Conservation (phyloP, 1,284 basidiomycete species). For the Hypsizygus ulmarius region DNA sequence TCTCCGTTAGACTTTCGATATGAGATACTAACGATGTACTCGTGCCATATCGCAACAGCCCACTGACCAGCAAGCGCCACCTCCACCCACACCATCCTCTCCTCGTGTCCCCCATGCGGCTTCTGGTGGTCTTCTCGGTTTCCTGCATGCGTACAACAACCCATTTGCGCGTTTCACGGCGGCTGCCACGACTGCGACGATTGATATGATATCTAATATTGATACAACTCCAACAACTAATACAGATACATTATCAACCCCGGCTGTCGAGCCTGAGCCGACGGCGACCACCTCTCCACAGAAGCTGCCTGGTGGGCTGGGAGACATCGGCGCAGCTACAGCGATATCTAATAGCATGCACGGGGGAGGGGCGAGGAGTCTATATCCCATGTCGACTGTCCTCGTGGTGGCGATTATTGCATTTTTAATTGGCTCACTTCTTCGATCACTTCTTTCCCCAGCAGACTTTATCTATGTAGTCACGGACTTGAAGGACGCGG, state of each 20-base stretch:
- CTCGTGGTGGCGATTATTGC: constrained; percentile 83
- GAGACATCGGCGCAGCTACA: constrained; percentile 21
- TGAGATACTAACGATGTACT: constrained; percentile 1
- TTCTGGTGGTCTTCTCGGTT: constrained; percentile 37
- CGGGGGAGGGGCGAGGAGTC: constrained; percentile 12
- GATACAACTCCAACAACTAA: constrained; percentile 11
- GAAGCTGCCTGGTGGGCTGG: constrained; percentile 25
- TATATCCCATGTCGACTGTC: constrained; percentile 54
- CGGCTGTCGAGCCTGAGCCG: neutral
- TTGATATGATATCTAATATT: constrained; percentile 14
- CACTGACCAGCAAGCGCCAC: constrained; percentile 13
- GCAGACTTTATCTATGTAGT: constrained; percentile 90
- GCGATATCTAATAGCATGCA: constrained; percentile 5
- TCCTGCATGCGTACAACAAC: constrained; percentile 35
- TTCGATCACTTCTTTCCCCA: constrained; percentile 83
- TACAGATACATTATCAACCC: constrained; percentile 8
- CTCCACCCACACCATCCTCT: constrained; percentile 13
- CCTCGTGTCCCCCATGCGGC: constrained; percentile 23
- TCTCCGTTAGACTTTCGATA: neutral
- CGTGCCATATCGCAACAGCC: constrained; percentile 5
- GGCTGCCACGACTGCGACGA: constrained; percentile 16
- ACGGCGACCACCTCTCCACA: constrained; percentile 8
- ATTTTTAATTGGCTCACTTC: constrained; percentile 87
- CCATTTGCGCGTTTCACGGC: constrained; percentile 35
- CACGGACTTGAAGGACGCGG: constrained; percentile 50